Evolutionary conservation across 495 filamentous ascomycete genomes (phyloP), one percentile per base, ranked within the genome.

Genomic region (Neurospora africana): DNA sequence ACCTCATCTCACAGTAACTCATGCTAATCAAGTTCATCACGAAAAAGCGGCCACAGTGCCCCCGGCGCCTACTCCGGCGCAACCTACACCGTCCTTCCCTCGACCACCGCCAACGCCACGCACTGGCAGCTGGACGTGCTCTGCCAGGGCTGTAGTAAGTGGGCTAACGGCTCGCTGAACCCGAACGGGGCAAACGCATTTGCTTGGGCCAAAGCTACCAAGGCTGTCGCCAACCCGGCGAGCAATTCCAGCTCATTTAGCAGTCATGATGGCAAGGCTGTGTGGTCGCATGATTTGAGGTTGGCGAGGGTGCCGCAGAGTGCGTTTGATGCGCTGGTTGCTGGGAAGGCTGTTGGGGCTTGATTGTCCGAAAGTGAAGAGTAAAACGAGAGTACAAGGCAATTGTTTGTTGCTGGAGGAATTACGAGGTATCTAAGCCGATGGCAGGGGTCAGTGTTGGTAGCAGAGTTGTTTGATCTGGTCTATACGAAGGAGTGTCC

Each of bases 111-210:
- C 68, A 87, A 87, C 72, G 78, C 74, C 36, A 86, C 85, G 4
- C 84, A 86, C 74, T 87, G 83, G 83, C 83, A 85, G 27, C 76
- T 86, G 35, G 80, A 81, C 13, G 82, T 83, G 0, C 78, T 83
- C 13, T 86, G 84, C 75, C 76, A 74, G 53, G 82, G 83, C 1
- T 86, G 83, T 73, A 84, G 80, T 67, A 78, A 79, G 23, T 84
- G 81, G 81, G 67, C 69, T 33, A 75, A 72, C 38, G 73, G 75
- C 4, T 73, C 75, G 4, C 71, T 82, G 11, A 74, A 82, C 72
- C 78, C 80, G 19, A 78, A 78, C 58, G 77, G 79, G 30, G 69
- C 58, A 23, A 78, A 77, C 67, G 75, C 40, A 1, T 70, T 80
- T 15, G 79, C 75, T 17, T 80, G 75, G 74, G 79, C 77, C 70